Conservation (phyloP, 2,329 filamentous ascomycete species). For the Penicillium digitatum region DNA sequence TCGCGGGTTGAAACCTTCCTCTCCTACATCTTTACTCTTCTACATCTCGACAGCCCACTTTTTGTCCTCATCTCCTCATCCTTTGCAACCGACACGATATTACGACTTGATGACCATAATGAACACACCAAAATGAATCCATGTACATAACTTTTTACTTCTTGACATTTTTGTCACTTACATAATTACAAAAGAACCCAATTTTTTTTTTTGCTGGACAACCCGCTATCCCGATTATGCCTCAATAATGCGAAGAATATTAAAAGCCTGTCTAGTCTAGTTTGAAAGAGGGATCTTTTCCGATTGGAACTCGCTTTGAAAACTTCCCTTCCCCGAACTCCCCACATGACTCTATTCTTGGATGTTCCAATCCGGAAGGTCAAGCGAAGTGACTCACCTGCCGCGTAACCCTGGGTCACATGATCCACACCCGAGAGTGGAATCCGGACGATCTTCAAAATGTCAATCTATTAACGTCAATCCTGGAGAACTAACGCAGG, state of each 20-base stretch:
- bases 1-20: conserved; percentile 5
- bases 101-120: conserved; percentile 17
- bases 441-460: not conserved
- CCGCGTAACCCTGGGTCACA: conserved; percentile 8
- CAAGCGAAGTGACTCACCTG: conserved; percentile 8
- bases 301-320: not conserved
- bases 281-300: not conserved
- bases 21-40: not conserved
- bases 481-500: conserved; percentile 7
- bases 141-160: conserved; percentile 6
- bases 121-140: conserved; percentile 15
- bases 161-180: conserved; percentile 1
- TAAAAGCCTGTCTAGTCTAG: not conserved
- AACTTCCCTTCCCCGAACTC: not conserved
- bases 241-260: not conserved
- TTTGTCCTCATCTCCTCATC: not conserved
- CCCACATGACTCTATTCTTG: conserved; percentile 9
- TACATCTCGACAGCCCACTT: not conserved
- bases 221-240: not conserved
- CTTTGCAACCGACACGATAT: conserved; percentile 11
- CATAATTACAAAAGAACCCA: not conserved
- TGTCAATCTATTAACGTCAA: not conserved
- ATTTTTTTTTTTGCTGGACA: conserved; percentile 9
- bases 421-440: not conserved
- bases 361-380: conserved; percentile 1